Conservation (phyloP, 192 early-diverging fungal genomes). For the Backusella luteola region DNA sequence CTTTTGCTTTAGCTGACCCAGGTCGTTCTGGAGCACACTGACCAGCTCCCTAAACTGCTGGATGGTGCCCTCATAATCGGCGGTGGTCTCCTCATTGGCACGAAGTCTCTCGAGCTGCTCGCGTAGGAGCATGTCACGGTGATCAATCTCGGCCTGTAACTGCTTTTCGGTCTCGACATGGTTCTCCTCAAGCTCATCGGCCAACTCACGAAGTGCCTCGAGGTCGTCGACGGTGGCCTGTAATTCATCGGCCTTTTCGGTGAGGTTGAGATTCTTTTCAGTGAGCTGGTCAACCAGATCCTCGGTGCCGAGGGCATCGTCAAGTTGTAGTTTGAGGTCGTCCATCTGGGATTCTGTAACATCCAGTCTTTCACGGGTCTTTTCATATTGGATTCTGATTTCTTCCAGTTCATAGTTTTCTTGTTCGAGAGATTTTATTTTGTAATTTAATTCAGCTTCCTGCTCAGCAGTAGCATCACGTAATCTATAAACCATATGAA, state of each 20-base stretch:
- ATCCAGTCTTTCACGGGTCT: slow-evolving; percentile 51
- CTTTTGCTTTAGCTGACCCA: slow-evolving; percentile 66
- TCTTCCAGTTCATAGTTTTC: slow-evolving; percentile 62
- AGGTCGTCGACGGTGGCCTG: slow-evolving; percentile 77
- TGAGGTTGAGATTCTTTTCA: slow-evolving; percentile 80
- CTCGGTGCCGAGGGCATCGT: slow-evolving; percentile 77
- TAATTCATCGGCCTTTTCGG: slow-evolving; percentile 78
- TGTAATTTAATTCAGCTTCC: slow-evolving; percentile 64
- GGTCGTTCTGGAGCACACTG: slow-evolving; percentile 67
- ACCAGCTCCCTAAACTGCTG: slow-evolving; percentile 86
- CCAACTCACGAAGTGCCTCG: slow-evolving; percentile 83
- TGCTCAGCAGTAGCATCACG: slow-evolving; percentile 74
- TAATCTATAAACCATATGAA: slow-evolving; percentile 39
- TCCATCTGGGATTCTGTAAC: slow-evolving; percentile 72
- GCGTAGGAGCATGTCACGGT: slow-evolving; percentile 64
- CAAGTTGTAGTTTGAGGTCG: slow-evolving; percentile 77
- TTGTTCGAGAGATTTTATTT: slow-evolving; percentile 68
- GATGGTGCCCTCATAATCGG: slow-evolving; percentile 83
- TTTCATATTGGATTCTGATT: slow-evolving; percentile 55
- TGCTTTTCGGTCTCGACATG: slow-evolving; percentile 87
- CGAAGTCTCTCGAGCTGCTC: slow-evolving; percentile 60
- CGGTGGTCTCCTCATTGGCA: slow-evolving; percentile 72
- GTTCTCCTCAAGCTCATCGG: slow-evolving; percentile 91
- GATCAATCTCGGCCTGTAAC: slow-evolving; percentile 78
- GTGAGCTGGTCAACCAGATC: slow-evolving; percentile 82